Evolutionary conservation across 73 alveolate species (phyloP).

Genomic region (Tetrahymena thermophila): DNA sequence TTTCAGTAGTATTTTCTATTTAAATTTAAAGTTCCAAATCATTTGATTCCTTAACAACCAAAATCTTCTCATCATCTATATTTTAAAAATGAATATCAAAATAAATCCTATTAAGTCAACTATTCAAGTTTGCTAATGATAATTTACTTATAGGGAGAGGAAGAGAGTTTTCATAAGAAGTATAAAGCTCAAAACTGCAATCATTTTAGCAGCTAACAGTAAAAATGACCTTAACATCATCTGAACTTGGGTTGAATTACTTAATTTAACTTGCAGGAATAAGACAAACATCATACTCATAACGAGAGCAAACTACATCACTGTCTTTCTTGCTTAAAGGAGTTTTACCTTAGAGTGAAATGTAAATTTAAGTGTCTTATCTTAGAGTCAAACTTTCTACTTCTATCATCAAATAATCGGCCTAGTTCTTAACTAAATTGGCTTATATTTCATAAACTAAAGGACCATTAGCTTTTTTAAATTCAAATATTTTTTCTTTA

Average conservation of each 20-base stretch:
- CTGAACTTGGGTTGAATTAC: neutral
- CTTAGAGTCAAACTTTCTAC: neutral
- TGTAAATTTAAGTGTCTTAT: neutral
- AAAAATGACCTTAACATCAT: neutral
- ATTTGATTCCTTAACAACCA: neutral
- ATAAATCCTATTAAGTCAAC: too few species aligned
- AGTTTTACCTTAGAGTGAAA: neutral
- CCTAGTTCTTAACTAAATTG: neutral
- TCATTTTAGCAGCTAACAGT: neutral
- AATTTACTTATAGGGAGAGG: neutral
- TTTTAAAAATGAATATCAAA: neutral
- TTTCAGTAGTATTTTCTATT: neutral
- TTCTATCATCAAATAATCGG: neutral
- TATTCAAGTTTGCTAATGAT: neutral
- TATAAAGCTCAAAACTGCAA: neutral
- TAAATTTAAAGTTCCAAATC: neutral
- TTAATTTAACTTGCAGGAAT: neutral
- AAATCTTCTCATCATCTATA: neutral
- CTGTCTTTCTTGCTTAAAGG: neutral
- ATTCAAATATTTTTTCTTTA: neutral
- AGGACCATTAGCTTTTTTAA: neutral
- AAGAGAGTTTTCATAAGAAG: neutral
- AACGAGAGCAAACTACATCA: neutral
- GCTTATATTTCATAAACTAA: neutral
- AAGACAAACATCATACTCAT: neutral